Evolutionary conservation across 2,329 filamentous ascomycete genomes (phyloP).

Genomic region (Tolypocladium paradoxum): DNA sequence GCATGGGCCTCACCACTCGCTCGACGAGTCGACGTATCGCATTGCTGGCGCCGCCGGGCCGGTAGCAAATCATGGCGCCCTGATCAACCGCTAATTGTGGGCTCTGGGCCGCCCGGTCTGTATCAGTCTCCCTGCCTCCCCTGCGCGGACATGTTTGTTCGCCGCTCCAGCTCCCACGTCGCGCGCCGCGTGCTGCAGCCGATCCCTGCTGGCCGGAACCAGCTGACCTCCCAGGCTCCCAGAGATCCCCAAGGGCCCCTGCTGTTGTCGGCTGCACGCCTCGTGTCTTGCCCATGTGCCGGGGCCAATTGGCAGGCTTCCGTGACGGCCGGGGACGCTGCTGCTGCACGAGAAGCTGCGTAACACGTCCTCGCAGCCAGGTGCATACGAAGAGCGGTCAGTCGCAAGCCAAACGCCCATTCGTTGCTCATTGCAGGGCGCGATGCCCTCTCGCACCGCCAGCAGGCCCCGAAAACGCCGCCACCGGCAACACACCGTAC

Average conservation of each 20-base stretch:
- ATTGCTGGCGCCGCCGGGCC: neutral
- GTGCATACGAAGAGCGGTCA: neutral
- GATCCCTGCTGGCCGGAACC: neutral
- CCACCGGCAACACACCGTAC: neutral
- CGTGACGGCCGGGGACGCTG: neutral
- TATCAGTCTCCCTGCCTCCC: neutral
- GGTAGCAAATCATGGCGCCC: slow-evolving; percentile 2
- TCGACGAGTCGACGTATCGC: slow-evolving; percentile 1
- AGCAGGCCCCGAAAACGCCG: neutral
- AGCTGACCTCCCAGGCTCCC: neutral
- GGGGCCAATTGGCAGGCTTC: neutral
- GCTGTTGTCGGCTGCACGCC: neutral
- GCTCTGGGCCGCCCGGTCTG: neutral
- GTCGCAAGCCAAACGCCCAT: neutral
- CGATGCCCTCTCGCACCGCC: neutral
- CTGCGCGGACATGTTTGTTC: neutral
- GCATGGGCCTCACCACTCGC: neutral
- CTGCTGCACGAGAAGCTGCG: neutral
- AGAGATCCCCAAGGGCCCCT: neutral
- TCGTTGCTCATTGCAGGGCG: neutral
- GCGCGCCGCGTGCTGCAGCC: neutral
- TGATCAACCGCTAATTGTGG: neutral
- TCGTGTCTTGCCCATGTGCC: neutral
- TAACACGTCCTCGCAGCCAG: neutral
- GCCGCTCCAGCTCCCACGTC: neutral